phyloP scores from a whole-genome alignment of 1,284 basidiomycete genomes.

The Irpex sp. region DNA sequence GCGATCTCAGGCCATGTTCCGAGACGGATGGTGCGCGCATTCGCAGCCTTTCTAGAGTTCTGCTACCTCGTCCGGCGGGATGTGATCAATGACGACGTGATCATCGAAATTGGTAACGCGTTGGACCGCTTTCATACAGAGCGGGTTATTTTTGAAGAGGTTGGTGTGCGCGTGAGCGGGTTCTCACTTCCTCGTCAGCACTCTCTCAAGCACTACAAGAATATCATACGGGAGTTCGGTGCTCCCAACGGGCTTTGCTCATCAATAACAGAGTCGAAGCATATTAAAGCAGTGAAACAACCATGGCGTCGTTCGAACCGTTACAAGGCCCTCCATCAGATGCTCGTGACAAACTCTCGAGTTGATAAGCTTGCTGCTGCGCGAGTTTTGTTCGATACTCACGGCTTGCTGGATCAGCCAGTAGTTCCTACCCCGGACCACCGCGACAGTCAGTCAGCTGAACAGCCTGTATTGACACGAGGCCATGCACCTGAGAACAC shows the following conservation, averaged over 20 bases:
- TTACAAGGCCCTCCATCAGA: slow-evolving; percentile 4
- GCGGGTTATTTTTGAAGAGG: neutral
- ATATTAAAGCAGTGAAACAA: slow-evolving; percentile 15
- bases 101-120: neutral
- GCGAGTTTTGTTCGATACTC: neutral
- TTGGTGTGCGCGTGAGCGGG: neutral
- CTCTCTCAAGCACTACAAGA: slow-evolving; percentile 12
- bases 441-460: too few relatives aligned
- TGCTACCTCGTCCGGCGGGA: slow-evolving; percentile 12
- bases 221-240: slow-evolving; percentile 12
- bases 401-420: neutral
- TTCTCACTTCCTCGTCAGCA: slow-evolving; percentile 19
- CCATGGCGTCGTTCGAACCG: slow-evolving; percentile 11
- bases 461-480: too few relatives aligned
- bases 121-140: neutral
- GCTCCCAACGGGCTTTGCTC: slow-evolving; percentile 16
- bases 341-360: slow-evolving; percentile 5
- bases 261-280: slow-evolving; percentile 16
- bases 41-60: slow-evolving; percentile 19
- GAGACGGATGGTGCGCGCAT: slow-evolving; percentile 13
- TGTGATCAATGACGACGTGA: slow-evolving; percentile 2
- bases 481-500: too few relatives aligned
- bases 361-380: slow-evolving; percentile 4
- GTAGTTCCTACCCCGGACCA: too few relatives aligned
- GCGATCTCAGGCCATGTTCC: slow-evolving; percentile 21